phyloP scores from a whole-genome alignment of 805 yeast genomes.

The Yarrowia deformans region DNA sequence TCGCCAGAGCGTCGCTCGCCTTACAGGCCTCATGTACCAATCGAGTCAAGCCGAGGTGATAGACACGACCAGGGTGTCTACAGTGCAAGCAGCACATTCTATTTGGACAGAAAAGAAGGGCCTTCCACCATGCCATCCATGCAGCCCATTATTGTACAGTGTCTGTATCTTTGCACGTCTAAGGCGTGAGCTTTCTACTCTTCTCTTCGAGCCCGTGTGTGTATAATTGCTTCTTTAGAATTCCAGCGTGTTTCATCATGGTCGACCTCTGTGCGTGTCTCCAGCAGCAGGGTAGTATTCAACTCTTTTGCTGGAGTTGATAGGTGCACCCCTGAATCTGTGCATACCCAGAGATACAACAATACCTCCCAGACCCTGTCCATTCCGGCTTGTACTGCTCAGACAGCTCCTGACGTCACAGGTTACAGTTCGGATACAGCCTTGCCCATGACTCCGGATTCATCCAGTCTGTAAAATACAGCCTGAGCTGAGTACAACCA shows the following conservation, averaged over 20 bases:
- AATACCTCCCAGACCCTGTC: not conserved
- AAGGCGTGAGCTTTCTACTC: no score
- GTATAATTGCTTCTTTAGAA: not conserved
- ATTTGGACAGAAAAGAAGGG: no score
- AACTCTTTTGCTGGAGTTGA: not conserved
- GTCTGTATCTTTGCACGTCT: not conserved
- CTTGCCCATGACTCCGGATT: not conserved
- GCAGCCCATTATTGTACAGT: conserved; percentile 1
- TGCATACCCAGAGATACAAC: not conserved
- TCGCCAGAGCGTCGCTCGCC: not conserved
- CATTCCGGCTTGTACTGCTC: conserved; percentile 3
- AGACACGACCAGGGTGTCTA: conserved; percentile 5
- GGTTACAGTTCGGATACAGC: not conserved
- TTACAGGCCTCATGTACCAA: conserved; percentile 9
- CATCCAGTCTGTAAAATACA: not conserved
- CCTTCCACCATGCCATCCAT: no score
- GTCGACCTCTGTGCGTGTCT: not conserved
- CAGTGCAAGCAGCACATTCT: not conserved
- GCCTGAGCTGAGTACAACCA: no score
- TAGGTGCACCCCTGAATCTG: conserved; percentile 3
- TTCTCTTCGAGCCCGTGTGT: no score
- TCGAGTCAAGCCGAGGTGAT: conserved; percentile 4
- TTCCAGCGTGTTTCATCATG: conserved; percentile 15
- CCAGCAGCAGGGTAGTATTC: conserved; percentile 9
- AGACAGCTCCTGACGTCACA: not conserved